Percentiles rank a stretch among this genome's conserved stretches.
Evolutionary conservation across 352 stramenopile genomes (phyloP).

Genomic region (Phytophthora pini): DNA sequence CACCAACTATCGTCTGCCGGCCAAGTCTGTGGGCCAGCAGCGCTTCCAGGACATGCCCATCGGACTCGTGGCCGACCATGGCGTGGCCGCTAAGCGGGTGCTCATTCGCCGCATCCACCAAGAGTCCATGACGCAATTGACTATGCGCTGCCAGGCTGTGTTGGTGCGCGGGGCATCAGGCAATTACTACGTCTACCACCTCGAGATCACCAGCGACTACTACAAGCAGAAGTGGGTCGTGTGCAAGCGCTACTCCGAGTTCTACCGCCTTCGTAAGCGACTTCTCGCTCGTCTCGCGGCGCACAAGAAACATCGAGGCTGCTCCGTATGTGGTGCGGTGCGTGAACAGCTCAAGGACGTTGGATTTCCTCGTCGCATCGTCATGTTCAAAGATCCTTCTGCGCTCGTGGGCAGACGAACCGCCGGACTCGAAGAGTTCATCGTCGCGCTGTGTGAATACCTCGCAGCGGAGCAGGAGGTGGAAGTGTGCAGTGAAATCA

Average conservation of each 20-base stretch:
- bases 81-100: conserved; percentile 65
- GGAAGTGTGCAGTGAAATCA: conserved; percentile 71
- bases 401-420: conserved; percentile 71
- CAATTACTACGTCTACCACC: conserved; percentile 86
- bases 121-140: conserved; percentile 80
- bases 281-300: conserved; percentile 61
- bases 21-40: conserved; percentile 29
- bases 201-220: conserved; percentile 89
- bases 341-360: conserved; percentile 71
- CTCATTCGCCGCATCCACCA: conserved; percentile 79
- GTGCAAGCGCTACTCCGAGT: conserved; percentile 89
- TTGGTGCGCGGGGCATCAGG: conserved; percentile 77
- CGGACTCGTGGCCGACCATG: conserved; percentile 58
- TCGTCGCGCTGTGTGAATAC: conserved; percentile 77
- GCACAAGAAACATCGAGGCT: conserved; percentile 66
- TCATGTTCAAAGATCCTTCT: conserved; percentile 77
- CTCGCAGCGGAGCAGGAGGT: conserved; percentile 57
- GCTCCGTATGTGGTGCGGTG: conserved; percentile 60
- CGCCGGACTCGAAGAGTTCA: conserved; percentile 78
- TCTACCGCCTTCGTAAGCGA: conserved; percentile 82
- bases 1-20: conserved; percentile 26
- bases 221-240: conserved; percentile 92
- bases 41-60: conserved; percentile 68
- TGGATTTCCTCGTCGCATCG: conserved; percentile 72
- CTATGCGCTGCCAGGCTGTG: conserved; percentile 74